Evolutionary conservation across 495 filamentous ascomycete genomes (phyloP), one percentile per base, ranked within the genome.

Genomic region (Amniculicola lignicola): DNA sequence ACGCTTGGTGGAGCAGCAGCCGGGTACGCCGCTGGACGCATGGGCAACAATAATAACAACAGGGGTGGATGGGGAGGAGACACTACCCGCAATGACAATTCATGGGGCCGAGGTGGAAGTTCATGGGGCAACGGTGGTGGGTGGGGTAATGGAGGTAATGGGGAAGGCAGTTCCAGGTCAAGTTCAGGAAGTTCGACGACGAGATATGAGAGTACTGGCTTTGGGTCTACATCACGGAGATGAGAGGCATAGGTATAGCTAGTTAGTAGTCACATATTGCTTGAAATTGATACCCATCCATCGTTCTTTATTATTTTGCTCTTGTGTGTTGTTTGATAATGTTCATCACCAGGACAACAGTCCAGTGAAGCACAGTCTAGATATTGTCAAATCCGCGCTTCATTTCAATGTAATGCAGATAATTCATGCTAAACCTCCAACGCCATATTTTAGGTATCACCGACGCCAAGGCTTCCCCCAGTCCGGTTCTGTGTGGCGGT

Each of bases 201-300:
- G 6, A 81, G 82, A 51, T 79, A 88, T 61, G 79, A 88, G 54
- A 90, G 85, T 59, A 95, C 90, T 5, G 93, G 93, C 1, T 97
- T 94, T 73, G 93, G 93, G 5, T 89, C 88, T 11, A 95, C 90
- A 0, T 82, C 78, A 52, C 78, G 93, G 51, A 80, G 91, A 61
- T 95, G 41, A n/a, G n/a, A n/a, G n/a, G n/a, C n/a, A n/a, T n/a
- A n/a, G n/a, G n/a, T n/a, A n/a, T n/a, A n/a, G n/a, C n/a, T n/a
- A n/a, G n/a, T n/a, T n/a, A n/a, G n/a, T n/a, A n/a, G n/a, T n/a
- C n/a, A n/a, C 2, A n/a, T 27, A 15, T 31, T 14, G 42, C 38
- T 18, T 16, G 19, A 47, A 40, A 38, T 55, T 47, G 51, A 55
- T 54, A 54, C 40, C 42, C 51, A 27, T n/a, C n/a, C n/a, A n/a